Conservation (phyloP, 345 rosid species). For the Boechera stricta region DNA sequence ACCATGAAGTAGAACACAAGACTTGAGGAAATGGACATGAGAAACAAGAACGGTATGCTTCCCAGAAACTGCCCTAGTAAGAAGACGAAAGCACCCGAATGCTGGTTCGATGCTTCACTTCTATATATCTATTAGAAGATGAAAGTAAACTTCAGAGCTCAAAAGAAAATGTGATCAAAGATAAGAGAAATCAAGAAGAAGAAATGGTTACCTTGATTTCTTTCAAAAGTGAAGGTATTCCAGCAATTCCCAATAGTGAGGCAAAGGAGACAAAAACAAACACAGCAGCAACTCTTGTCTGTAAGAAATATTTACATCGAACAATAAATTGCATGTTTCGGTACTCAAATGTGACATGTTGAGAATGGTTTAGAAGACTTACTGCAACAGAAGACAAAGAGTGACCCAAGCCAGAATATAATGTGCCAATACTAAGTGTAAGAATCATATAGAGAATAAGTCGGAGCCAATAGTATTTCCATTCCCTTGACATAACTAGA, state of each 20-base stretch:
- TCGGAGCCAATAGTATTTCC: constrained; percentile 99
- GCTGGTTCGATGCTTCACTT: constrained; percentile 84
- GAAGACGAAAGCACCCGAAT: constrained; percentile 92
- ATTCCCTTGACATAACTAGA: constrained; percentile 94
- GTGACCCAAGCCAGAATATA: constrained; percentile 92
- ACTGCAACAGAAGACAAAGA: constrained; percentile 94
- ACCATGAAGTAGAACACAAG: constrained; percentile 93
- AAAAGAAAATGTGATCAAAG: background rate
- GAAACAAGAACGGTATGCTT: constrained; percentile 96
- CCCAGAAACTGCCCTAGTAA: constrained; percentile 89
- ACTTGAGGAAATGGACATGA: constrained; percentile 93
- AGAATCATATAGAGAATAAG: constrained; percentile 86
- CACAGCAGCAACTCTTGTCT: constrained; percentile 89
- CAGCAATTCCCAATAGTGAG: constrained; percentile 84
- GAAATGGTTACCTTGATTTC: constrained; percentile 72
- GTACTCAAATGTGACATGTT: constrained; percentile 15
- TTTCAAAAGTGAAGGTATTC: constrained; percentile 73
- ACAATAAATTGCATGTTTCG: background rate
- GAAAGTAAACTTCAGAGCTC: background rate
- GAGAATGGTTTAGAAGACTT: constrained; percentile 45
- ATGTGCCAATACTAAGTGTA: constrained; percentile 75
- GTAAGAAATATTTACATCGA: constrained; percentile 41
- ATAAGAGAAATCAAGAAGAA: constrained; percentile 10
- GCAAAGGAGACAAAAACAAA: constrained; percentile 88
- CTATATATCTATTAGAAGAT: constrained; percentile 65